Percentiles rank a stretch among this genome's conserved stretches.
Evolutionary conservation across 805 yeast species (phyloP).

Genomic region (Pichia insulana): DNA sequence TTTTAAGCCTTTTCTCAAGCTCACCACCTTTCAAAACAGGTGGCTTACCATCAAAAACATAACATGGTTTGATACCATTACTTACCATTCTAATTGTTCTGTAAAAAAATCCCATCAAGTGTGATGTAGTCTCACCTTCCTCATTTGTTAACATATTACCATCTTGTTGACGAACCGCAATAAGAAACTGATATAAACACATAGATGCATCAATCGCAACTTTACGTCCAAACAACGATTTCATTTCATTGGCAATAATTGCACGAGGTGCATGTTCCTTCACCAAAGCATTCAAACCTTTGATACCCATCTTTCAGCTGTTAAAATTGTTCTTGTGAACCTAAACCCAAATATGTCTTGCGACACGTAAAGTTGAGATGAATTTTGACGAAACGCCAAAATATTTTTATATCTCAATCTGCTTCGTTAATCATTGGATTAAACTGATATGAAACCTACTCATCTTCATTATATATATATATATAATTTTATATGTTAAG

Average conservation of each 20-base stretch:
- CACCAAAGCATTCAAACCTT: slow-evolving; percentile 78
- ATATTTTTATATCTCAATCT: too few species aligned
- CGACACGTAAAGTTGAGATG: not conserved
- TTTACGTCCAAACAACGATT: slow-evolving; percentile 82
- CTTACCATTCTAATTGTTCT: slow-evolving; percentile 85
- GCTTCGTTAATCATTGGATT: too few species aligned
- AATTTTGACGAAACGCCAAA: too few species aligned
- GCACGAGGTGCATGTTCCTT: slow-evolving; percentile 87
- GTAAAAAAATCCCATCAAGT: slow-evolving; percentile 93
- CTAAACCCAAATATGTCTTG: not conserved
- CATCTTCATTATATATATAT: too few species aligned
- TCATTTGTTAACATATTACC: slow-evolving; percentile 89
- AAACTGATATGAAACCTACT: too few species aligned
- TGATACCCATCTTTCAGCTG: slow-evolving; percentile 30
- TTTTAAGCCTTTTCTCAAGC: slow-evolving; percentile 71
- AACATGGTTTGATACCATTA: slow-evolving; percentile 91
- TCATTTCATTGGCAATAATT: slow-evolving; percentile 68
- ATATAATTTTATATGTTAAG: too few species aligned
- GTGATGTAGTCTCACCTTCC: slow-evolving; percentile 87
- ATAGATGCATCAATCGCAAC: slow-evolving; percentile 97
- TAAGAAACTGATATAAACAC: slow-evolving; percentile 91
- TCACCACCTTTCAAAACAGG: slow-evolving; percentile 92
- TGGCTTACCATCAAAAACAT: slow-evolving; percentile 97
- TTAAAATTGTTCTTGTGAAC: too few species aligned
- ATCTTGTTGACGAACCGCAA: slow-evolving; percentile 94